A percentile compares a stretch with the other conserved stretches of the same genome.
These are phyloP conservation scores for Rachicladosporium sp. DNA, from an alignment of 2,329 filamentous ascomycete genomes.

Conservation along the genomic window DNA sequence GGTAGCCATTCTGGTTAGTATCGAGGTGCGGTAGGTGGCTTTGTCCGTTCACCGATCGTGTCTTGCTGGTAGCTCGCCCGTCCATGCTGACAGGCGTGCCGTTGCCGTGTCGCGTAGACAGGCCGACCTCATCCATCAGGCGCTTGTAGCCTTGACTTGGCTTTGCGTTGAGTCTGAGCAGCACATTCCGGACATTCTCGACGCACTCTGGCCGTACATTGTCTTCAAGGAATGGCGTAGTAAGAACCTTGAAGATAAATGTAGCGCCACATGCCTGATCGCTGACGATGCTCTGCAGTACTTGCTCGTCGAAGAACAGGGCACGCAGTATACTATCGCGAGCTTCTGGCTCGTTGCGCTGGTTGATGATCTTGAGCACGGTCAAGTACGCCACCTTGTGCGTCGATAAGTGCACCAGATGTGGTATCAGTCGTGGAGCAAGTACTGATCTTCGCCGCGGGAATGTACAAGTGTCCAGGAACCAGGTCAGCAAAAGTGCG, in stretches of 20 bases:
- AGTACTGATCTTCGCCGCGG: conserved; percentile 81
- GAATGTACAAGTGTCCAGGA: conserved; percentile 95
- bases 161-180: conserved; percentile 82
- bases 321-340: conserved; percentile 81
- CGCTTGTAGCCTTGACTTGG: conserved; percentile 95
- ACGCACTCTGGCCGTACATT: conserved; percentile 75
- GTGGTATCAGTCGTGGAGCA: conserved; percentile 80
- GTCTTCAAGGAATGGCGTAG: conserved; percentile 94
- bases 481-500: conserved; percentile 88
- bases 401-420: conserved; percentile 88
- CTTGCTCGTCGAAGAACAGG: conserved; percentile 71
- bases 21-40: conserved; percentile 19
- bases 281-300: conserved; percentile 77
- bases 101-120: conserved; percentile 47
- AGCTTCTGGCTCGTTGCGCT: conserved; percentile 86
- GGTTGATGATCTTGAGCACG: conserved; percentile 95
- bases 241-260: conserved; percentile 95
- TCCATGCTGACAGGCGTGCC: conserved; percentile 25
- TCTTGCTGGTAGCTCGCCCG: conserved; percentile 23
- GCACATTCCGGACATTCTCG: conserved; percentile 80
- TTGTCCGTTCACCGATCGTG: conserved; percentile 21
- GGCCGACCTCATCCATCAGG: conserved; percentile 93
- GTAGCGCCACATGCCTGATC: conserved; percentile 90
- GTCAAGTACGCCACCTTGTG: conserved; percentile 98
- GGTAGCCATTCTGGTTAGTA: conserved; percentile 19